These are phyloP conservation scores for Fusarium subtropicale DNA, from an alignment of 2,329 filamentous ascomycete genomes.

Conservation along the genomic window DNA sequence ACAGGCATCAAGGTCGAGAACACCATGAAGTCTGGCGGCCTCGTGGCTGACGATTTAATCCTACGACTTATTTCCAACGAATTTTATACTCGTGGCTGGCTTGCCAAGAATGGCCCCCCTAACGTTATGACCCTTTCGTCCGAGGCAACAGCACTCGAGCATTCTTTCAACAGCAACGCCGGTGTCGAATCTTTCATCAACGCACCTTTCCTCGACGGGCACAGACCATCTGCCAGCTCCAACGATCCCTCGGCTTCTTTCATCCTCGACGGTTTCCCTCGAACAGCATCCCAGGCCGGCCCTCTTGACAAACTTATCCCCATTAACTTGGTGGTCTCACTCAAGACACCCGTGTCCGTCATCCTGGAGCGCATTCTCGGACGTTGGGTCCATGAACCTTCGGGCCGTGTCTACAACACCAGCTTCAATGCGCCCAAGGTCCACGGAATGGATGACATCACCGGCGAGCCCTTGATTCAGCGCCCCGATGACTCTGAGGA, in stretches of 20 bases:
- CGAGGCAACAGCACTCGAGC: conserved; percentile 53
- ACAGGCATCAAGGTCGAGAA: conserved; percentile 89
- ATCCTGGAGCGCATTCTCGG: conserved; percentile 91
- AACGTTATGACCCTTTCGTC: conserved; percentile 66
- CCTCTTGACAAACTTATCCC: conserved; percentile 84
- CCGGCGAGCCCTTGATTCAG: conserved; percentile 85
- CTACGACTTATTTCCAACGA: conserved; percentile 92
- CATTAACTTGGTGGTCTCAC: conserved; percentile 92
- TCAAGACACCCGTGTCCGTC: conserved; percentile 86
- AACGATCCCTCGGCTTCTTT: conserved; percentile 86
- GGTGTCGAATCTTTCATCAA: conserved; percentile 57
- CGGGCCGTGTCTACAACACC: conserved; percentile 94
- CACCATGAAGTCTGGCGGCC: conserved; percentile 85
- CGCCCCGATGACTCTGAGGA: conserved; percentile 87
- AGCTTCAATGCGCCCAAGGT: conserved; percentile 89
- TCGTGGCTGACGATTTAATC: conserved; percentile 94
- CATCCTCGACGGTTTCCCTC: conserved; percentile 95
- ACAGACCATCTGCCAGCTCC: conserved; percentile 60
- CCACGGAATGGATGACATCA: conserved; percentile 86
- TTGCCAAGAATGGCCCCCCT: conserved; percentile 63
- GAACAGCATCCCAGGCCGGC: conserved; percentile 82
- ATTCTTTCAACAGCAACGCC: conserved; percentile 49
- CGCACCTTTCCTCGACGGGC: conserved; percentile 53
- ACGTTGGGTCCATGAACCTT: conserved; percentile 92
- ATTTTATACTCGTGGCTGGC: conserved; percentile 86